Conservation (phyloP, 495 filamentous ascomycete species). For the Hypoxylon lenormandii region DNA sequence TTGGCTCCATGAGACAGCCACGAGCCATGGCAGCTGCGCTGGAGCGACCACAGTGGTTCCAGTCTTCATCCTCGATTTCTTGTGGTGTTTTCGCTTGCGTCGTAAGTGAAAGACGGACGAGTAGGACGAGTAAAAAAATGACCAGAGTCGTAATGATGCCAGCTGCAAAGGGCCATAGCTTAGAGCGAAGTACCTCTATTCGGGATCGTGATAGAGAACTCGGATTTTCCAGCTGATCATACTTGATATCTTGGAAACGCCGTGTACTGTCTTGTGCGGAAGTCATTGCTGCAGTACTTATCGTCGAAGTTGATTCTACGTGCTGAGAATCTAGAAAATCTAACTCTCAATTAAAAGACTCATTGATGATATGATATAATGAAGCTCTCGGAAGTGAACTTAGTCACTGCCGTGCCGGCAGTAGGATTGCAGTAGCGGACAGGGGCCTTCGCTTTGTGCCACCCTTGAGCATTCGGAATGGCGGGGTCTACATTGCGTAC, state of each 20-base stretch:
- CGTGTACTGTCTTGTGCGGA: not conserved
- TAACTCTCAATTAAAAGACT: not conserved
- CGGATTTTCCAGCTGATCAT: constrained; percentile 5
- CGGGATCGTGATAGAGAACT: not conserved
- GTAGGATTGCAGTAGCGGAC: not conserved
- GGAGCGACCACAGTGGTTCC: constrained; percentile 39
- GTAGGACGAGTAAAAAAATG: constrained; percentile 11
- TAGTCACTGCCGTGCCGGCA: not conserved
- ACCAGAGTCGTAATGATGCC: constrained; percentile 3
- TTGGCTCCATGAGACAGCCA: constrained; percentile 45
- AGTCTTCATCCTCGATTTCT: constrained; percentile 26
- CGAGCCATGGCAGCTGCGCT: constrained; percentile 29
- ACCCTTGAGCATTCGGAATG: not conserved
- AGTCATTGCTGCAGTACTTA: not conserved
- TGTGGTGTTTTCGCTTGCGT: constrained; percentile 1
- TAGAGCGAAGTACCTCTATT: constrained; percentile 6
- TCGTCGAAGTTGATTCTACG: not conserved
- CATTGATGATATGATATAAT: not conserved
- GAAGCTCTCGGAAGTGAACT: not conserved
- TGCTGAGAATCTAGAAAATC: not conserved
- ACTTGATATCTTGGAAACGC: constrained; percentile 24
- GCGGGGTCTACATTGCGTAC: not conserved
- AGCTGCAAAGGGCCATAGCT: constrained; percentile 22
- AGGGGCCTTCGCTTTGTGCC: constrained; percentile 1
- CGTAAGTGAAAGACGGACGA: not conserved